A percentile compares a stretch with the other conserved stretches of the same genome.
Evolutionary conservation across 2,329 filamentous ascomycete species (phyloP).

Genomic region (Xylariaceae sp.): DNA sequence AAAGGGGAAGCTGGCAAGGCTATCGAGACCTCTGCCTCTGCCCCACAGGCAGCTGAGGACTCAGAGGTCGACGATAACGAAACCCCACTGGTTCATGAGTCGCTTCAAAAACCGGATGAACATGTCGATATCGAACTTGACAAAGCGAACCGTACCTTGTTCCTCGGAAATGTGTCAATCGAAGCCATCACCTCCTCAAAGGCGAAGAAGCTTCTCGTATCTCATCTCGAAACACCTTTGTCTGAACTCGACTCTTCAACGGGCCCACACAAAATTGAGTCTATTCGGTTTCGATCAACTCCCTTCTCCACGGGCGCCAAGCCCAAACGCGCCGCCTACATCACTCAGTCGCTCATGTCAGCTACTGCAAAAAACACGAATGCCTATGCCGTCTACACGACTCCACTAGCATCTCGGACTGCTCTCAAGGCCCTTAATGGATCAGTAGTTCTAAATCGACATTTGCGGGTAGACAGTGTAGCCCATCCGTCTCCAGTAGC

Average conservation of each 20-base stretch:
- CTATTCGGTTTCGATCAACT: conserved; percentile 91
- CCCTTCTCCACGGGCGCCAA: conserved; percentile 79
- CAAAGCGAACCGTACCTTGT: conserved; percentile 88
- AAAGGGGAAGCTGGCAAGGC: conserved; percentile 51
- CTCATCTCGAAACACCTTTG: conserved; percentile 80
- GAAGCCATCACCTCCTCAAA: conserved; percentile 82
- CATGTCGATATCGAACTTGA: conserved; percentile 68
- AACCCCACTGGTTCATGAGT: conserved; percentile 61
- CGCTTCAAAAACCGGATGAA: conserved; percentile 57
- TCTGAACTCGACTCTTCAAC: conserved; percentile 55
- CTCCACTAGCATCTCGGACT: conserved; percentile 74
- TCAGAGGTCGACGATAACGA: conserved; percentile 48
- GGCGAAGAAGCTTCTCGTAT: conserved; percentile 77
- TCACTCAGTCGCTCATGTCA: conserved; percentile 88
- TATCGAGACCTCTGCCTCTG: conserved; percentile 24
- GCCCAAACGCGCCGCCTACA: conserved; percentile 93
- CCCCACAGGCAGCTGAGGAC: conserved; percentile 25
- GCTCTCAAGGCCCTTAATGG: conserved; percentile 84
- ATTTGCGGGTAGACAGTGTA: conserved; percentile 89
- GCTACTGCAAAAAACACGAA: conserved; percentile 92
- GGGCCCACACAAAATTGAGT: conserved; percentile 77
- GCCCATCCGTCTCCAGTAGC: conserved; percentile 85
- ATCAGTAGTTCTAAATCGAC: conserved; percentile 80
- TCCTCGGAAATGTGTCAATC: conserved; percentile 88
- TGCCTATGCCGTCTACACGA: conserved; percentile 90